phyloP scores from a whole-genome alignment of 352 stramenopile genomes.

The Globisporangium paddicum region DNA sequence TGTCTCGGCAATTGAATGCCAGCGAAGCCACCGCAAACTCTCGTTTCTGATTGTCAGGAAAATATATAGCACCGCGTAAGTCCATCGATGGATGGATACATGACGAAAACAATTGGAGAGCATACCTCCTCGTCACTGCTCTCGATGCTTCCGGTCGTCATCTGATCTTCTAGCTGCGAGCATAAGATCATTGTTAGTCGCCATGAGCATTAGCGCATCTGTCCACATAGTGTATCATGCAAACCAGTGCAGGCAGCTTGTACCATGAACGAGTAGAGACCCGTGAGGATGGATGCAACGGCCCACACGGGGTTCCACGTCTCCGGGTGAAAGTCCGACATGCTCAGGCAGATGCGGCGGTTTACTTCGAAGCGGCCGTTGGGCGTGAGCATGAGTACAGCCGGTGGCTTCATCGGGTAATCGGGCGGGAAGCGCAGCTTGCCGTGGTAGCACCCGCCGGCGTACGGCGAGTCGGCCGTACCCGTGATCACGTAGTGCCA shows the following conservation, averaged over 20 bases:
- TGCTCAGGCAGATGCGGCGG: constrained; percentile 90
- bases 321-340: constrained; percentile 95
- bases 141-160: constrained; percentile 85
- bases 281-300: constrained; percentile 93
- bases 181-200: not conserved
- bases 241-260: not conserved
- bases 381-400: constrained; percentile 93
- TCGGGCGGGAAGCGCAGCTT: constrained; percentile 91
- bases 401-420: constrained; percentile 94
- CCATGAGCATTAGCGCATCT: not conserved
- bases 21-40: constrained; percentile 64
- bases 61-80: not conserved
- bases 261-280: constrained; percentile 94
- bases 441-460: constrained; percentile 88
- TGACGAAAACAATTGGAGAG: not conserved
- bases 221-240: not conserved
- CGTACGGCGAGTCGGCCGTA: constrained; percentile 62
- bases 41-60: constrained; percentile 41
- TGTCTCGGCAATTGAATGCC: constrained; percentile 73
- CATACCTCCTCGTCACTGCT: constrained; percentile 66
- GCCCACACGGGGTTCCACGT: constrained; percentile 96
- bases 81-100: not conserved
- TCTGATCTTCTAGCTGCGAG: constrained; percentile 52
- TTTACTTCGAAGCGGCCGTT: constrained; percentile 93
- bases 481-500: constrained; percentile 93